Percentiles rank a stretch among this genome's conserved stretches.
Evolutionary conservation across 495 filamentous ascomycete genomes (phyloP).

Genomic region (Bombardia bombarda): DNA sequence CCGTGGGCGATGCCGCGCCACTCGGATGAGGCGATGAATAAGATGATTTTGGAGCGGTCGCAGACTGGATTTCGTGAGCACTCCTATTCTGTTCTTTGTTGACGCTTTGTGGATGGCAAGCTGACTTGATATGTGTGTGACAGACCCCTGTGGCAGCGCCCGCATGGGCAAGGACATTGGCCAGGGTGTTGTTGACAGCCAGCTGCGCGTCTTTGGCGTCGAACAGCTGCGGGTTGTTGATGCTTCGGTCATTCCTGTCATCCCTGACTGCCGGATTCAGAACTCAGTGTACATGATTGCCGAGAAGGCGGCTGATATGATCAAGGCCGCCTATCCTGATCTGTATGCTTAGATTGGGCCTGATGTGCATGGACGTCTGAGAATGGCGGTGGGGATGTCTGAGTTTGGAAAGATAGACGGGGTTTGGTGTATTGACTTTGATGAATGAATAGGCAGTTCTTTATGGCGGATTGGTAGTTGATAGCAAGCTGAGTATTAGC

Average conservation of each 20-base stretch:
- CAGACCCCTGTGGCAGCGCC: slow-evolving; percentile 46
- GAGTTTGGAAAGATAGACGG: too few species aligned
- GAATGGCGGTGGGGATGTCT: too few species aligned
- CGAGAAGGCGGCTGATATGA: slow-evolving; percentile 44
- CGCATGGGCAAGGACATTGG: slow-evolving; percentile 44
- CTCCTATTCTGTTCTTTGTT: neutral
- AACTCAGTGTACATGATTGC: slow-evolving; percentile 51
- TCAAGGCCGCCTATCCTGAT: slow-evolving; percentile 33
- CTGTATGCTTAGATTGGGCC: slow-evolving; percentile 17
- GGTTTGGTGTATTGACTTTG: too few species aligned
- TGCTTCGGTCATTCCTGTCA: slow-evolving; percentile 39
- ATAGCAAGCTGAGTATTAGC: too few species aligned
- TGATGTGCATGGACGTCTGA: too few species aligned
- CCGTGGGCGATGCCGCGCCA: slow-evolving; percentile 53
- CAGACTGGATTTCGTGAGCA: slow-evolving; percentile 48
- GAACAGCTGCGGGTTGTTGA: slow-evolving; percentile 44
- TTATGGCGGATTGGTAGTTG: too few species aligned
- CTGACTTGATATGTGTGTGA: neutral
- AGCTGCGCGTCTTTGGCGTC: slow-evolving; percentile 48
- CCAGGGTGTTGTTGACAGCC: slow-evolving; percentile 46
- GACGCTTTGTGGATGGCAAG: neutral
- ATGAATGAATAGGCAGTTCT: too few species aligned
- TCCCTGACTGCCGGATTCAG: slow-evolving; percentile 38
- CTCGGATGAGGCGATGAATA: slow-evolving; percentile 50
- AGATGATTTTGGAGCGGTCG: slow-evolving; percentile 45